A percentile compares a stretch with the other conserved stretches of the same genome.
phyloP scores from a whole-genome alignment of 805 yeast genomes.

The Yamadazyma laniorum region DNA sequence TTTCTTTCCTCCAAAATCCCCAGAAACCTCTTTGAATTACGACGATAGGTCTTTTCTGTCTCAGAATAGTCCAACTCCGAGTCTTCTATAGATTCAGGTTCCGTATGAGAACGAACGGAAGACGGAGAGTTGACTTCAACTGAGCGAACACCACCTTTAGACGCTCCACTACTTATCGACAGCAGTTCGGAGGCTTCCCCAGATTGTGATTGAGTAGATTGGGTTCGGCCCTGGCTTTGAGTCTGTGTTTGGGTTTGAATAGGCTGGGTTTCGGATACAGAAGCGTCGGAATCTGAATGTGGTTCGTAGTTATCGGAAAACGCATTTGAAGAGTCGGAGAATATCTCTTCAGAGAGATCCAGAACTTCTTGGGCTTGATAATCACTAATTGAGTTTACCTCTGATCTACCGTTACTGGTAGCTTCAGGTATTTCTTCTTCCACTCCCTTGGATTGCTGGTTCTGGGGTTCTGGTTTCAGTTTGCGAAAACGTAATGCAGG shows the following conservation, averaged over 20 bases:
- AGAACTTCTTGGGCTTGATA: neutral
- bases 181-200: neutral
- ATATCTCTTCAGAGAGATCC: neutral
- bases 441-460: neutral
- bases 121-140: neutral
- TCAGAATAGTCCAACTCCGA: slow-evolving; percentile 8
- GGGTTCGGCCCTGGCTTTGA: neutral
- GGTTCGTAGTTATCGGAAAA: slow-evolving; percentile 5
- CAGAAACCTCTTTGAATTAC: slow-evolving; percentile 1
- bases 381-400: neutral
- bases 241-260: slow-evolving; percentile 4
- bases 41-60: neutral
- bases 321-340: slow-evolving; percentile 1
- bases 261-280: slow-evolving; percentile 1
- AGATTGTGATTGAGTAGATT: neutral
- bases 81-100: slow-evolving; percentile 5
- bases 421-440: slow-evolving; percentile 2
- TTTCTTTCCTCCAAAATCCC: slow-evolving; percentile 2
- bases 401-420: neutral
- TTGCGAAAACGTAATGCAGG: neutral
- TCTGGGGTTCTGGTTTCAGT: slow-evolving; percentile 1
- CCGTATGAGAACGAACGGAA: slow-evolving; percentile 1
- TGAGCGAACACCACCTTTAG: neutral
- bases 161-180: neutral
- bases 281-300: neutral